phyloP scores from a whole-genome alignment of 208 protist species.

The Leishmania major region DNA sequence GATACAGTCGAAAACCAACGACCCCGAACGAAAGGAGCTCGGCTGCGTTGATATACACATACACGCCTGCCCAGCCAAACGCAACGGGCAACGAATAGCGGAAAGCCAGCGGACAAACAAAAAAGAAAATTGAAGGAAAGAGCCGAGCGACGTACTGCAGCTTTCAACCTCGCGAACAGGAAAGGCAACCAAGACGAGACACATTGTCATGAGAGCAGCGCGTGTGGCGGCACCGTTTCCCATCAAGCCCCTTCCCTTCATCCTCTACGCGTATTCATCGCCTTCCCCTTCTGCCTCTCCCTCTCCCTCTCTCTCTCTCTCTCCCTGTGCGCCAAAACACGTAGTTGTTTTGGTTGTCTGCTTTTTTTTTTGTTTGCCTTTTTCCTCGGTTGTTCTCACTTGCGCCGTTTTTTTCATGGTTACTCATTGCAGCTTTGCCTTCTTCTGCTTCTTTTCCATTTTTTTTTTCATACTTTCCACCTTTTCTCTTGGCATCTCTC shows the following conservation, averaged over 20 bases:
- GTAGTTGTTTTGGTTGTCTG: not conserved
- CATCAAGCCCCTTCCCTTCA: not conserved
- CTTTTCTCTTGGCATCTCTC: not conserved
- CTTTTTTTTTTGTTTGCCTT: not conserved
- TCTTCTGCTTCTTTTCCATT: not conserved
- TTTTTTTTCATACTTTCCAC: not conserved
- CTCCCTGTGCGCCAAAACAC: not conserved
- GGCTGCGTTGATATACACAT: not conserved
- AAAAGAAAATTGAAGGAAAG: no score
- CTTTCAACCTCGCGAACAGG: no score
- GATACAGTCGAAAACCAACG: not conserved
- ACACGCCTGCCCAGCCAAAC: not conserved
- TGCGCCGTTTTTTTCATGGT: not conserved
- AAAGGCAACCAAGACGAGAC: not conserved
- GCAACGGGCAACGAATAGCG: not conserved
- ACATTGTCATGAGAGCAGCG: no score
- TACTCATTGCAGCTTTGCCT: not conserved
- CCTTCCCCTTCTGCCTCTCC: slow-evolving; percentile 6
- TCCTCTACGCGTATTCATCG: not conserved
- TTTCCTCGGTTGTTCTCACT: not conserved
- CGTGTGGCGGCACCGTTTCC: not conserved
- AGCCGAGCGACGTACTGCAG: no score
- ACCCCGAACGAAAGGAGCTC: not conserved
- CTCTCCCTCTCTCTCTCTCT: not conserved
- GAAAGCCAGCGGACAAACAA: not conserved